Evolutionary conservation across 495 filamentous ascomycete species (phyloP).

Genomic region (Trichoderma gamsii): DNA sequence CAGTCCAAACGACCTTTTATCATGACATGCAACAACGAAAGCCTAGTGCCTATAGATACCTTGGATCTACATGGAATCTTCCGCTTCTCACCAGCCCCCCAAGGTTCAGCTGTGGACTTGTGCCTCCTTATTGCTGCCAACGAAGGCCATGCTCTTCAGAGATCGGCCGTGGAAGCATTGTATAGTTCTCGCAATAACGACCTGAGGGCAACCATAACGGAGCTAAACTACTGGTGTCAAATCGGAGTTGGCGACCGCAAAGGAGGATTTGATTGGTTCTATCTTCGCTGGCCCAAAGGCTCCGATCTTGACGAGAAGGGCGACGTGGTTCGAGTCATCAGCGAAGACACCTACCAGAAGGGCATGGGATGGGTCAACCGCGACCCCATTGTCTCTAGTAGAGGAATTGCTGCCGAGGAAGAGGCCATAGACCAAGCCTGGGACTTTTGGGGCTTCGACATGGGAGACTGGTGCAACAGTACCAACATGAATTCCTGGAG

Average conservation of each 20-base stretch:
- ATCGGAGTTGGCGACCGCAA: conserved; percentile 86
- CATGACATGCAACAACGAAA: conserved; percentile 91
- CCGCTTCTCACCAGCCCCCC: conserved; percentile 64
- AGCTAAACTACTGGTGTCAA: conserved; percentile 95
- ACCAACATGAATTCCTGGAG: conserved; percentile 29
- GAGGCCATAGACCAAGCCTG: conserved; percentile 49
- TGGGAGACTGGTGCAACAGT: conserved; percentile 37
- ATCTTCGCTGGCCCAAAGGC: conserved; percentile 64
- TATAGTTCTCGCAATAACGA: conserved; percentile 63
- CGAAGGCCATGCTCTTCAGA: conserved; percentile 77
- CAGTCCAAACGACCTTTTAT: conserved; percentile 88
- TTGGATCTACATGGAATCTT: conserved; percentile 79
- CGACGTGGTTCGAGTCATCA: conserved; percentile 68
- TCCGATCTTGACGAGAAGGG: conserved; percentile 60
- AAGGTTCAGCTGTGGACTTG: conserved; percentile 68
- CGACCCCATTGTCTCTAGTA: conserved; percentile 33
- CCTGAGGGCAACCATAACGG: conserved; percentile 73
- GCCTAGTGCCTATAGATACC: conserved; percentile 59
- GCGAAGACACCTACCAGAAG: conserved; percentile 66
- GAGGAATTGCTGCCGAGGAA: conserved; percentile 33
- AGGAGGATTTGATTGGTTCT: conserved; percentile 87
- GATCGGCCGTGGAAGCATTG: conserved; percentile 60
- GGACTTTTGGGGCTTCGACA: conserved; percentile 53
- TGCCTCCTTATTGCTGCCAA: conserved; percentile 76
- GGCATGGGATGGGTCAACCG: conserved; percentile 74